A percentile compares a stretch with the other conserved stretches of the same genome.
Conservation (phyloP, 176 grass and related monocot genomes). For the Dactylis glomerata region DNA sequence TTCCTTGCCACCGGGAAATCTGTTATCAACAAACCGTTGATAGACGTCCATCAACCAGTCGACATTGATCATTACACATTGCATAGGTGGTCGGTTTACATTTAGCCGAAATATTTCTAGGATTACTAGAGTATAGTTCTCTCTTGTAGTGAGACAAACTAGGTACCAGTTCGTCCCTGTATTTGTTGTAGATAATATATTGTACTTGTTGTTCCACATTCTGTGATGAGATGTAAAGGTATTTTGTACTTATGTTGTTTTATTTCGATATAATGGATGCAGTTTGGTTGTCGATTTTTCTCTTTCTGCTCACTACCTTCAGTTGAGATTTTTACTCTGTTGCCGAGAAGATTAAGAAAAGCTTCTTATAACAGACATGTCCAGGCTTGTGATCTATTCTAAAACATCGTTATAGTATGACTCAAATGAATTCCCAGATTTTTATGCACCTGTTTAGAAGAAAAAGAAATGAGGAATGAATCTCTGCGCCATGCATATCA, state of each 20-base stretch:
- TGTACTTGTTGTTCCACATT: not conserved
- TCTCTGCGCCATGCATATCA: not conserved
- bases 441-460: not conserved
- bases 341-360: not conserved
- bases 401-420: not conserved
- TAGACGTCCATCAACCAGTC: conserved; percentile 34
- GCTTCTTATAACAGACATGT: not conserved
- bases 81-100: conserved; percentile 8
- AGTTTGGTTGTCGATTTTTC: conserved; percentile 11
- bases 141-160: not conserved
- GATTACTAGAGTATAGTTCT: not conserved
- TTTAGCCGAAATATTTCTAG: not conserved
- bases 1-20: not conserved
- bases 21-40: conserved; percentile 34
- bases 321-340: not conserved
- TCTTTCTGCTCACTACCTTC: conserved; percentile 24
- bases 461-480: not conserved
- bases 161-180: not conserved
- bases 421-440: not conserved
- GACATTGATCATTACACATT: conserved; percentile 19
- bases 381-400: not conserved
- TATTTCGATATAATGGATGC: not conserved
- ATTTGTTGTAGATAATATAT: conserved; percentile 13
- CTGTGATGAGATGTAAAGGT: not conserved
- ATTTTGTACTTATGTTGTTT: not conserved